Evolutionary conservation across 2,329 filamentous ascomycete genomes (phyloP).

Genomic region (Graphilbum ipis-grandicollis): DNA sequence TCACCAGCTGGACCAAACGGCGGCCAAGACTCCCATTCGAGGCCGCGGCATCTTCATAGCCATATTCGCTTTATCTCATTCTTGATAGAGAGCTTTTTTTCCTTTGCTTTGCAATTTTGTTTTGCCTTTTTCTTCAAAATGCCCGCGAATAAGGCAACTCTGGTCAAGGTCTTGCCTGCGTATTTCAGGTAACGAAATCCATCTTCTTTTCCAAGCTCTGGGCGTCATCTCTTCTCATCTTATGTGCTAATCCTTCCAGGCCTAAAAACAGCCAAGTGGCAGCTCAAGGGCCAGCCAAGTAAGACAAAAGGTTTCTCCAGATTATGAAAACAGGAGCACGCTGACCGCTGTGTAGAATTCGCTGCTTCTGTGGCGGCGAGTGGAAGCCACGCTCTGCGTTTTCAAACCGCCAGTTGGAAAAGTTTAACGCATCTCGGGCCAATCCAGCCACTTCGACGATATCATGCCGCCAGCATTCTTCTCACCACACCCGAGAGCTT

Average conservation of each 20-base stretch:
- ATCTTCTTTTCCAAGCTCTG: too few species aligned
- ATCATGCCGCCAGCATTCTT: constrained; percentile 14
- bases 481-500: constrained; percentile 7
- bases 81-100: too few species aligned
- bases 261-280: not conserved
- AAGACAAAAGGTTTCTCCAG: not conserved
- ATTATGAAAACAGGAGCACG: not conserved
- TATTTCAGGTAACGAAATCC: too few species aligned
- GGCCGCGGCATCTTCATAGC: too few species aligned
- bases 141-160: too few species aligned
- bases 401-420: constrained; percentile 14
- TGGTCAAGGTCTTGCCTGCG: too few species aligned
- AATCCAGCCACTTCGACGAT: constrained; percentile 11
- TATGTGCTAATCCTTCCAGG: not conserved
- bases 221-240: too few species aligned
- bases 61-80: too few species aligned
- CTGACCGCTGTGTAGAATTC: constrained; percentile 11
- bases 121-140: too few species aligned
- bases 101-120: too few species aligned
- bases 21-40: too few species aligned
- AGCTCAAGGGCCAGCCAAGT: not conserved
- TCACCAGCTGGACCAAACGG: too few species aligned
- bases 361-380: constrained; percentile 14
- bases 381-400: constrained; percentile 13
- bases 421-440: constrained; percentile 10